Base-by-base conservation (phyloP, 331 rosid genomes). In the Pyracantha coccinea region DNA sequence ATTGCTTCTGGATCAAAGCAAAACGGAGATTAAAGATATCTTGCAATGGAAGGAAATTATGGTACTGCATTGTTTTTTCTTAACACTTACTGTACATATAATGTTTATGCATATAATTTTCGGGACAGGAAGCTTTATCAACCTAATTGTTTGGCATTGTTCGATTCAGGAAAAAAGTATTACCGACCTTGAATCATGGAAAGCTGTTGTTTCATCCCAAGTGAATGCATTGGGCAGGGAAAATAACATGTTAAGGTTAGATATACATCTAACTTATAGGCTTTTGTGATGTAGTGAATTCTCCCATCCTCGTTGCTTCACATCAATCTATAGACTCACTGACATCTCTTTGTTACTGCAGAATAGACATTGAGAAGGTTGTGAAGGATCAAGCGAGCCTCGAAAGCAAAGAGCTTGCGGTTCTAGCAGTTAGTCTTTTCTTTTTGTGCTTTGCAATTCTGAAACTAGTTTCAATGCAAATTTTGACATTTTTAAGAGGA, bases 361-460 rank as follows among this genome's bases (percentile, higher is more conserved):
- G 98, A 83, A 72, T 75, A 65, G 89, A 93, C 41, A 79, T 90
- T 66, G 80, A 72, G 25, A 89, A 83, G 79, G 69, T 86, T 32
- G 84, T 69, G 14, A 81, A 80, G 20, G 85, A 86, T 77, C 93
- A 93, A 78, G 89, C 85, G 50, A 81, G 75, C 66, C 73, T 83
- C 27, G 96, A 91, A 81, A 83, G 75, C 53, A 93, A 84, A 78
- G 93, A 89, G 82, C 90, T 91, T 33, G 89, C 92, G 0, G 87
- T 91, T 38, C 80, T 92, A 71, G 87, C 82, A 24, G 85, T 86
- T 66, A 88, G 98, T 81, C 85, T 89, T n/a, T 67, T 88, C 77
- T 86, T 88, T 72, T 71, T 82, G 77, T 85, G 91, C 83, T 76
- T 88, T 32, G 89, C 96, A 52, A 69, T 84, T 85, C 79, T 93